Evolutionary conservation across 2,329 filamentous ascomycete species (phyloP), one percentile per base, ranked within the genome.

Genomic region (Elsinoe arachidis): DNA sequence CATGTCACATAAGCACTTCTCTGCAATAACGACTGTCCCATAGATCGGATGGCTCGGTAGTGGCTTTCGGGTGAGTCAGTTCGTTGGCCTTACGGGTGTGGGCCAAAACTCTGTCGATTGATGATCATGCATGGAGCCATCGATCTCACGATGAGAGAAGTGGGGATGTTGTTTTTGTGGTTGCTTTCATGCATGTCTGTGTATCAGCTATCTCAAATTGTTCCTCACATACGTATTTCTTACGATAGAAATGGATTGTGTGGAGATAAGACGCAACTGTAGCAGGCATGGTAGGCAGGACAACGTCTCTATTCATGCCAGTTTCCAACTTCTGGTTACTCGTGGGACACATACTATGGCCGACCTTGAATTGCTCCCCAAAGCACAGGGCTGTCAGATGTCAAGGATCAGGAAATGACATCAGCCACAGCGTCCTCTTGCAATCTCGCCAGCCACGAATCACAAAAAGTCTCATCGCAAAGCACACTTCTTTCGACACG

Each of bases 401-500:
- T 17, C 44, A 34, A 35, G 5, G 15, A 33, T n/a, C 2, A 49
- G 23, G 44, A 53, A 53, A 53, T 53, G 49, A 53, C 49, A 53
- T 53, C 49, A 53, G 49, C 49, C 49, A 53, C 49, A 53, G 34
- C 49, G 38, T 39, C 49, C 37, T 15, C 17, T 39, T 5, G 26
- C 34, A 53, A 53, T 53, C 49, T 53, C 26, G 19, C 19, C 26
- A 26, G 19, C 17, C 49, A 53, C 33, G 15, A 23, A 38, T 19
- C 26, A 19, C 21, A 37, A 17, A 14, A 41, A 41, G 38, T 30
- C 23, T 26, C 23, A 26, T 6, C 23, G 23, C 6, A 3, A 26
- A 26, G 23, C 23, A 26, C 23, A 26, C 6, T 26, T 6, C 6
- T 6, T 26, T 6, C 3, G 6, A 3, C 3, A 26, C 23, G 49